Base-by-base conservation (phyloP, 2,329 filamentous ascomycete genomes). In the Colletotrichum liriopes region DNA sequence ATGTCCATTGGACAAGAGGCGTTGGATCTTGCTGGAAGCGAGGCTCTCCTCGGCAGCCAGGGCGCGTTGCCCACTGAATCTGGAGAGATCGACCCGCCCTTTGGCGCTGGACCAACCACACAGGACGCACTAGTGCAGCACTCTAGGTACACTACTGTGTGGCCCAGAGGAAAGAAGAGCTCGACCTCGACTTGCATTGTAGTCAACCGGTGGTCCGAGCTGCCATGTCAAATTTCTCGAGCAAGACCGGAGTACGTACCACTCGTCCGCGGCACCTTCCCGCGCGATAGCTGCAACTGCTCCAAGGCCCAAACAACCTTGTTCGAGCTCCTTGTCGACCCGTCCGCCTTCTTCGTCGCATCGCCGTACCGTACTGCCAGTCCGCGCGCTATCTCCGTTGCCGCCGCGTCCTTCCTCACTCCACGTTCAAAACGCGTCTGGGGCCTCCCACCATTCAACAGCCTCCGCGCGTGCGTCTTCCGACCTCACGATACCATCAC, bases 261-360 rank as follows among this genome's bases (percentile, higher is more conserved):
- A 18, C n/a, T 37, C 8, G 12, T 55, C 52, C 52, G 12, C 32
- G 20, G 32, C 54, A 39, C 18, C 54, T 39, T 56, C 35, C 35
- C 35, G 12, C 54, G n/a, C 54, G 54, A 56, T 39, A 56, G 54
- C 54, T 56, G 29, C 29, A 55, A 32, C 32, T 55, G 35, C 35
- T 55, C 26, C 49, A 29, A 52, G 14, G 26, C 26, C 49, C 49
- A 52, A 32, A 51, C 52, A 37, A 12, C 35, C 29, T 39, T 32
- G n/a, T 35, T 23, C 43, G 23, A 39, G 5, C 41, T 37, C 43
- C 29, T 49, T 29, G 35, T 37, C 43, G 2, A 62, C 43, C 32
- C 5, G 20, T 35, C 41, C 11, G 26, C 8, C 59, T 23, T 37
- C n/a, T 37, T 26, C 32, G 23, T 26, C n/a, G 32, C 45, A 26